A percentile compares a stretch with the other conserved stretches of the same genome.
Conservation (phyloP, 306 rosid genomes). For the Cucurbita ficifolia region DNA sequence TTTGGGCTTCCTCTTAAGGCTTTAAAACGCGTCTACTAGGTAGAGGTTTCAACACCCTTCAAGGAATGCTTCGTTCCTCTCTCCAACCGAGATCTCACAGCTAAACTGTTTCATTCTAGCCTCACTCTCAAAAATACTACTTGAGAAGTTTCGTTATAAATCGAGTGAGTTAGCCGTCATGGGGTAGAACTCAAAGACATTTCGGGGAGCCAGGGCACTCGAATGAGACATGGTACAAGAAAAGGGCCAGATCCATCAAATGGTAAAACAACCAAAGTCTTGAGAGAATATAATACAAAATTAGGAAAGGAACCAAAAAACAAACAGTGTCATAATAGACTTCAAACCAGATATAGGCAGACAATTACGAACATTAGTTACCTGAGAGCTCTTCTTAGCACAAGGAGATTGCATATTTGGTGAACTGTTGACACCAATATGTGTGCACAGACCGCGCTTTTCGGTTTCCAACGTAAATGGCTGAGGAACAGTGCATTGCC, state of each 20-base stretch:
- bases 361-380: background rate
- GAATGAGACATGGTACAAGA: background rate
- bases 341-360: background rate
- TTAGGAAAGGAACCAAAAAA: background rate
- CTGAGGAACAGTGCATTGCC: conserved; percentile 36
- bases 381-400: conserved; percentile 46
- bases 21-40: no score
- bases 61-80: no score
- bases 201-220: background rate
- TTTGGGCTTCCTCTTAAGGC: no score
- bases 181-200: background rate
- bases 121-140: background rate
- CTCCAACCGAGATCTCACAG: background rate
- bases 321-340: no score
- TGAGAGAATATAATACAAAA: background rate
- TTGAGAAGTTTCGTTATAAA: background rate
- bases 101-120: background rate
- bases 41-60: no score
- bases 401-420: conserved; percentile 35
- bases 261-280: background rate
- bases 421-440: conserved; percentile 13
- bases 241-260: background rate
- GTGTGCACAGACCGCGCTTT: conserved; percentile 33
- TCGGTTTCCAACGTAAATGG: conserved; percentile 45
- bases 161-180: background rate